Evolutionary conservation across 2,329 filamentous ascomycete species (phyloP), one percentile per base, ranked within the genome.

Genomic region (Paecilomyces fulvus): DNA sequence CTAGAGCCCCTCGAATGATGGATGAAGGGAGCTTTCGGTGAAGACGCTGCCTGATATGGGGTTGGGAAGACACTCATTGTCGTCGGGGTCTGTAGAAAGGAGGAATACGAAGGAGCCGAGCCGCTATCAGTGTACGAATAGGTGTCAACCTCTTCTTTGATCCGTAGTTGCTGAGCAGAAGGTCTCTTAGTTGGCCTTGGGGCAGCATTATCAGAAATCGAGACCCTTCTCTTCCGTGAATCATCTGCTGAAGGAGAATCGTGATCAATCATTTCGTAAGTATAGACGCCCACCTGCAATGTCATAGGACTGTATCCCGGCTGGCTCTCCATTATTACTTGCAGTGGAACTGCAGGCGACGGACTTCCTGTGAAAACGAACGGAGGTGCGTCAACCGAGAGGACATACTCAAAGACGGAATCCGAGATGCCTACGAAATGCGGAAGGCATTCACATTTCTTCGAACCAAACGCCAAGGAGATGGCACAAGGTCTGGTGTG

Each of bases 381-480:
- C 1, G 80, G 80, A 51, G 92, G 92, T 30, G 87, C 88, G 56
- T 90, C 85, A 46, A 85, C 83, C 50, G 82, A 83, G 63, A 95
- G 79, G 30, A 82, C 81, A 72, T 94, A 95, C 60, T 86, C 81
- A 69, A 83, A 89, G 55, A 74, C 77, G 20, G 83, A 81, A 62
- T 81, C 74, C 77, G 83, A 63, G 73, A 79, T 68, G 76, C 75
- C 76, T 75, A 78, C 68, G 67, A 86, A 86, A 50, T 83, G 80
- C 23, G 91, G 78, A 56, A 85, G 80, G 57, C 85, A 85, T 55
- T 83, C 79, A 70, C 85, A 87, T 70, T 86, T 85, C 65, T 88
- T 83, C n/a, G 82, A 80, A n/a, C 90, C 90, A 72, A 96, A 95
- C 51, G 86, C 81, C 55, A 96, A 73, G 61, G 89, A 85, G 53